Base-by-base conservation (phyloP, 2,329 filamentous ascomycete species). In the Chalara sp. region DNA sequence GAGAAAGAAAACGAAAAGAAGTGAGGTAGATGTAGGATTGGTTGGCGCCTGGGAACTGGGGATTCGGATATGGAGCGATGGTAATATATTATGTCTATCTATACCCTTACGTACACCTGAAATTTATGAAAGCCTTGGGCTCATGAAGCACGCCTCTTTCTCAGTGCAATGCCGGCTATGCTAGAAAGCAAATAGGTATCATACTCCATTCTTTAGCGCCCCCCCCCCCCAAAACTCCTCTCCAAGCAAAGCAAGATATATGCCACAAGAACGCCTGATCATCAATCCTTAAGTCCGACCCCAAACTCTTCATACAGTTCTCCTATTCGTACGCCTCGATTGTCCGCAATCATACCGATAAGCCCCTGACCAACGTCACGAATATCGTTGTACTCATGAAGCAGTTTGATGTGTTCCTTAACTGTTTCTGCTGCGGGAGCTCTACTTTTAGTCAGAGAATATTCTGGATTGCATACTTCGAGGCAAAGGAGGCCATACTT, bases 321-420 rank as follows among this genome's bases (percentile, higher is more conserved):
- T 6, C 61, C 56, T 44, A 66, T 58, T 46, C 64, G 55, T 43
- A 79, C 72, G 6, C 81, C 81, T 41, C 81, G 69, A 54, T 76
- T 73, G 52, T 88, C 84, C 4, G 84, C 84, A 63, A 87, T 79
- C 59, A 87, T 66, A 0, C 81, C 82, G 67, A 87, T 75, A 32
- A 88, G 61, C 0, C 82, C 83, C 60, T 82, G 76, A 0, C 79
- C 84, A 6, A 85, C 71, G 64, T 88, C 84, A 55, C 83, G 81
- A 58, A 87, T 80, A 64, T 86, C 83, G 59, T 88, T 88, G 67
- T 87, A 88, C 51, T 79, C 71, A 56, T 86, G 83, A 32, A 88
- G 70, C 4, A 83, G 70, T 52, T 73, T 74, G 61, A 87, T 87
- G 63, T 87, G 84, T 32, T 70, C 69, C 49, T 80, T 76, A 47